These are phyloP conservation scores for Taphrina flavorubra DNA, from an alignment of 1,139 yeast genomes.

Conservation along the genomic window DNA sequence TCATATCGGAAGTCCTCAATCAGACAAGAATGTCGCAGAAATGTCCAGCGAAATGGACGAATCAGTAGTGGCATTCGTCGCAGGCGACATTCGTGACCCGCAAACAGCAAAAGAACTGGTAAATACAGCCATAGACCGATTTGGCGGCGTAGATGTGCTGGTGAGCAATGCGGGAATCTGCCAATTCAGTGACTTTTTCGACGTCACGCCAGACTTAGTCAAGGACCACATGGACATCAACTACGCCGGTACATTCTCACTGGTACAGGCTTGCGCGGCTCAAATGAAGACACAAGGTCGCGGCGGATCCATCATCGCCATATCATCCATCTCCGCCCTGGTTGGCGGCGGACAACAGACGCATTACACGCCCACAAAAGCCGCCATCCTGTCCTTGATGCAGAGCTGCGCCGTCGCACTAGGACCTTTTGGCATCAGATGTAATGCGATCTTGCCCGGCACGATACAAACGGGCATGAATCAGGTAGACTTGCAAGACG, in stretches of 20 bases:
- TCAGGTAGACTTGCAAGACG: slow-evolving; percentile 54
- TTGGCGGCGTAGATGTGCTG: slow-evolving; percentile 56
- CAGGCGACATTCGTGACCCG: slow-evolving; percentile 57
- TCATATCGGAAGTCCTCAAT: slow-evolving; percentile 45
- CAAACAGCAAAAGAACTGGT: slow-evolving; percentile 54
- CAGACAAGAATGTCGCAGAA: slow-evolving; percentile 38
- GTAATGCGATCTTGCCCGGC: slow-evolving; percentile 64
- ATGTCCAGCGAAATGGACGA: slow-evolving; percentile 47
- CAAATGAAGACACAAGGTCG: slow-evolving; percentile 58
- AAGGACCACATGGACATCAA: slow-evolving; percentile 56
- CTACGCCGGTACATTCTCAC: slow-evolving; percentile 57
- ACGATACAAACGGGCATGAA: slow-evolving; percentile 58
- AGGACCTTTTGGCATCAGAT: slow-evolving; percentile 56
- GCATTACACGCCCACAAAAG: slow-evolving; percentile 66
- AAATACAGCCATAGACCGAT: slow-evolving; percentile 52
- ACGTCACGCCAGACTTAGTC: slow-evolving; percentile 56
- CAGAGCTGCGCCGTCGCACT: slow-evolving; percentile 62
- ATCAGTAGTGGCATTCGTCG: slow-evolving; percentile 49
- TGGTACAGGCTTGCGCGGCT: slow-evolving; percentile 58
- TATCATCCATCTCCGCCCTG: slow-evolving; percentile 57
- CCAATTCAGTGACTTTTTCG: slow-evolving; percentile 53
- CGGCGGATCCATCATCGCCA: slow-evolving; percentile 59
- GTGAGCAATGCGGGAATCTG: slow-evolving; percentile 61
- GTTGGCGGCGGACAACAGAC: slow-evolving; percentile 63
- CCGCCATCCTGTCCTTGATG: slow-evolving; percentile 61